These are phyloP conservation scores for Daedaleopsis sinensis DNA, from an alignment of 768 basidiomycete genomes.

Conservation along the genomic window DNA sequence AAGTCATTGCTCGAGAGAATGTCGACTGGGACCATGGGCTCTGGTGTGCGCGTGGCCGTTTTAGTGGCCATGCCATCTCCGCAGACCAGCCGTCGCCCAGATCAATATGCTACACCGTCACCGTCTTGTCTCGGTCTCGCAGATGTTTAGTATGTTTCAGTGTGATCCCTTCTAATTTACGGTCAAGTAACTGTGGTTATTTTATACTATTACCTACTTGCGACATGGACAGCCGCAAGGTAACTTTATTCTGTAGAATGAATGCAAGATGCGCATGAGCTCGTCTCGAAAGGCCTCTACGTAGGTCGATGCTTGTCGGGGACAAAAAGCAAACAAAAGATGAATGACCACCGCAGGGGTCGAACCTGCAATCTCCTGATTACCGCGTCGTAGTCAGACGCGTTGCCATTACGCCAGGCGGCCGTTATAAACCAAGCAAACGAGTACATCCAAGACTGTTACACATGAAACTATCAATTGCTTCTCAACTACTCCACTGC, in stretches of 20 bases:
- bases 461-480: too few relatives aligned
- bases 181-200: too few relatives aligned
- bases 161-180: not conserved
- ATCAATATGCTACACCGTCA: not conserved
- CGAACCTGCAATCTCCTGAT: conserved; percentile 96
- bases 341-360: conserved; percentile 81
- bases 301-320: too few relatives aligned
- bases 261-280: too few relatives aligned
- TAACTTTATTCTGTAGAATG: too few relatives aligned
- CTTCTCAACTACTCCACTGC: too few relatives aligned
- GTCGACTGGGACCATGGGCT: too few relatives aligned
- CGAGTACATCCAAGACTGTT: too few relatives aligned
- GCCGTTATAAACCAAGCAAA: not conserved
- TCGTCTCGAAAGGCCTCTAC: too few relatives aligned
- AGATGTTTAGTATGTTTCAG: not conserved
- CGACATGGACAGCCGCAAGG: too few relatives aligned
- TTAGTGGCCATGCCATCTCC: not conserved
- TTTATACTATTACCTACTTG: too few relatives aligned
- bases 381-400: conserved; percentile 21
- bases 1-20: not conserved
- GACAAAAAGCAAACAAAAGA: not conserved
- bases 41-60: not conserved
- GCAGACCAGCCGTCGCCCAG: not conserved
- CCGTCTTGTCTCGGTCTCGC: not conserved
- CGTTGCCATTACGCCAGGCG: conserved; percentile 25